Evolutionary conservation across 2,329 filamentous ascomycete genomes (phyloP), one percentile per base, ranked within the genome.

Genomic region (Pseudopithomyces maydicus): DNA sequence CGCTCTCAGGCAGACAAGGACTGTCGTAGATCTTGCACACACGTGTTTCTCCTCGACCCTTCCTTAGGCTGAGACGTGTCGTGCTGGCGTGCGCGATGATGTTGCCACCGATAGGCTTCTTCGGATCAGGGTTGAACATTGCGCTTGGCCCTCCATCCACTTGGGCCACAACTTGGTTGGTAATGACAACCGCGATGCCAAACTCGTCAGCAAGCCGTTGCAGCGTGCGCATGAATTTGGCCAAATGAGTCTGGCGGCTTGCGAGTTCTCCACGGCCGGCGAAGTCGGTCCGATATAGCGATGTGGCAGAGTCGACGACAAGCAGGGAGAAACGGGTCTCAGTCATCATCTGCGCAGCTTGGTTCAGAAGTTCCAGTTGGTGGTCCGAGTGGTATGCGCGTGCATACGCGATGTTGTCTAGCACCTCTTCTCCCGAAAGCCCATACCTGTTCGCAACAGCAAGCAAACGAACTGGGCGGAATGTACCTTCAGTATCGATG

Each of bases 1-100:
- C 96, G 69, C 92, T 96, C 79, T 99, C 95, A 0, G 95, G 95
- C 63, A 99, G 80, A 77, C 95, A 99, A 1, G 95, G 95, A 68
- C 93, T 98, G 78, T 99, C 96, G 74, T 99, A 99, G 61, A 99
- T 99, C 83, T 98, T 99, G 80, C 95, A 97, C 65, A 99, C 91
- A 80, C 95, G 87, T 20, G 95, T 99, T 82, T 99, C 95, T 29
- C 86, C 95, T 54, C 95, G 85, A 1, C 95, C 96, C 78, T 99
- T 99, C 81, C 97, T 97, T 73, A 99, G 77, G 71, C 92, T 97
- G 68, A 99, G 84, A 71, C 95, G 85, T 2, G 95, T 99, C 1
- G 95, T 99, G 72, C 92, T 97, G 51, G 95, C 93, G 76, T 99
- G 95, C 2, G 96, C 95, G 74, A 99, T 98, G 65, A 99, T 99